phyloP scores from a whole-genome alignment of 2,329 filamentous ascomycete species.

The Exophiala mesophila region DNA sequence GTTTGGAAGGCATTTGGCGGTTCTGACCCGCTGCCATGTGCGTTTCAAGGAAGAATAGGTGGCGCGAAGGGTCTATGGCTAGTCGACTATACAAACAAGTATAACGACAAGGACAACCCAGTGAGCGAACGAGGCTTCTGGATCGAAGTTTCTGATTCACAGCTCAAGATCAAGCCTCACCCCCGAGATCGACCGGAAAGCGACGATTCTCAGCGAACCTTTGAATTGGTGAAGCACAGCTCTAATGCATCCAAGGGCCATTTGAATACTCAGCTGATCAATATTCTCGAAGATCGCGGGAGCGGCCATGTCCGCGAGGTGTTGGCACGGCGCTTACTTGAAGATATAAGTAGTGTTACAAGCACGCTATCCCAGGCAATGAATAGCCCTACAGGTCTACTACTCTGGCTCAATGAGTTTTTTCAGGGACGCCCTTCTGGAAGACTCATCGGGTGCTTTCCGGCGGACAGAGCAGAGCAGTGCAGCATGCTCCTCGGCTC shows the following conservation, averaged over 20 bases:
- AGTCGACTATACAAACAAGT: slow-evolving; percentile 35
- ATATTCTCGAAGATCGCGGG: slow-evolving; percentile 51
- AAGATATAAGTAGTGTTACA: slow-evolving; percentile 34
- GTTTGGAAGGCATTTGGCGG: slow-evolving; percentile 42
- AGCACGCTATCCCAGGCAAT: slow-evolving; percentile 28
- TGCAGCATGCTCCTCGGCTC: slow-evolving; percentile 37
- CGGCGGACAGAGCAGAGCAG: slow-evolving; percentile 32
- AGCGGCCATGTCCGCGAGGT: slow-evolving; percentile 39
- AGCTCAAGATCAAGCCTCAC: slow-evolving; percentile 51
- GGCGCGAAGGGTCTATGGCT: slow-evolving; percentile 61
- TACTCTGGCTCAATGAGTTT: slow-evolving; percentile 24
- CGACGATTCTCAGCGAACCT: slow-evolving; percentile 47
- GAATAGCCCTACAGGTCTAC: slow-evolving; percentile 8
- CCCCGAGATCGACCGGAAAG: slow-evolving; percentile 32
- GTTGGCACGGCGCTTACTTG: slow-evolving; percentile 33
- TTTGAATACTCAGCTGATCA: slow-evolving; percentile 52
- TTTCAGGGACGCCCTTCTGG: background rate
- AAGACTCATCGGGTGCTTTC: slow-evolving; percentile 33
- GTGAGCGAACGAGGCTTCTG: slow-evolving; percentile 38
- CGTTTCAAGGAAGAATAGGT: slow-evolving; percentile 54
- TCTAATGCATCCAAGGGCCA: slow-evolving; percentile 6
- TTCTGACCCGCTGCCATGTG: slow-evolving; percentile 41
- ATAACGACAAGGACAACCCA: slow-evolving; percentile 23
- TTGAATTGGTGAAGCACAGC: slow-evolving; percentile 49
- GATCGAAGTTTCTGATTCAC: slow-evolving; percentile 54